Evolutionary conservation across 257 asterid genomes (phyloP).

Genomic region (Scutellaria baicalensis): DNA sequence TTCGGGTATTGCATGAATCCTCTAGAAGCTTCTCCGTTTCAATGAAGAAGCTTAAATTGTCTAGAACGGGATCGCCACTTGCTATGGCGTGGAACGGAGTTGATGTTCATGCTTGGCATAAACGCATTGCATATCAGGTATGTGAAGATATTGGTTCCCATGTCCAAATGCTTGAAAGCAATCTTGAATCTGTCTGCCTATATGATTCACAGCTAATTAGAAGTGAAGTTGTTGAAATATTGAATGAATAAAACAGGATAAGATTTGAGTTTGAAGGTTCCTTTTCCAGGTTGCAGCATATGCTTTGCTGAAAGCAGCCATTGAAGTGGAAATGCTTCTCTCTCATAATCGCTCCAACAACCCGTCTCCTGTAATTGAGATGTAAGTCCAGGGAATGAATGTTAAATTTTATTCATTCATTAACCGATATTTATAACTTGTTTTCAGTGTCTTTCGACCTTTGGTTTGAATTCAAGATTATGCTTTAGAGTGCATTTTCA

Average conservation of each 20-base stretch:
- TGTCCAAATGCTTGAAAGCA: too few species aligned
- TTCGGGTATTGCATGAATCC: conserved; percentile 50
- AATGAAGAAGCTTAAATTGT: conserved; percentile 38
- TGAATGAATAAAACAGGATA: neutral
- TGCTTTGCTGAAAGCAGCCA: conserved; percentile 61
- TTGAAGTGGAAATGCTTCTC: conserved; percentile 60
- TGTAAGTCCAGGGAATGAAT: conserved; percentile 40
- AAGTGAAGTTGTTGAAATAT: neutral
- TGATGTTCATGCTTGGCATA: conserved; percentile 32
- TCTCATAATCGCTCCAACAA: conserved; percentile 64
- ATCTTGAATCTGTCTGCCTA: too few species aligned
- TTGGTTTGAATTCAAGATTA: neutral
- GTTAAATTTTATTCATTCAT: neutral
- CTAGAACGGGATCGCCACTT: conserved; percentile 37
- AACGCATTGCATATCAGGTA: conserved; percentile 34
- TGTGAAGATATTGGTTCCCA: too few species aligned
- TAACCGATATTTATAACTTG: neutral
- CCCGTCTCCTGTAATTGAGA: conserved; percentile 50
- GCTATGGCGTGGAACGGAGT: conserved; percentile 67
- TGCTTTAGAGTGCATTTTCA: conserved; percentile 1
- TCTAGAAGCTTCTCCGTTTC: conserved; percentile 55
- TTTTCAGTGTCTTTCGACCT: neutral
- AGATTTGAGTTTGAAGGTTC: neutral
- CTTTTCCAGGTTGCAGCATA: conserved; percentile 62
- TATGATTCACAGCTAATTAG: neutral